Evolutionary conservation across 192 early-diverging fungal species (phyloP), one percentile per base, ranked within the genome.

Genomic region (Gaertneriomyces semiglobifer): DNA sequence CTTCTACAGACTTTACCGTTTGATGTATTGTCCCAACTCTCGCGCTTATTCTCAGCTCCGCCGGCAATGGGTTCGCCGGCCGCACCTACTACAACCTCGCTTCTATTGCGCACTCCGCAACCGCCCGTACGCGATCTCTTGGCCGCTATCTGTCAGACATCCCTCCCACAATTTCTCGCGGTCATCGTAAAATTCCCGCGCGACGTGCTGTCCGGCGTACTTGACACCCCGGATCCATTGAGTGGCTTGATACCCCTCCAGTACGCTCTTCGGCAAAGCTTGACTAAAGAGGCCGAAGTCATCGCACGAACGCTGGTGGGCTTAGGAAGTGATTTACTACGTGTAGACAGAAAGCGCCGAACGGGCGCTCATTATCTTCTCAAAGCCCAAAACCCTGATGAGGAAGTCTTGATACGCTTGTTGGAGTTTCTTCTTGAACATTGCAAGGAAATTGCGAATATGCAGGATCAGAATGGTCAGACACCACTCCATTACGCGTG

Each of bases 181-280:
- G 25, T 33, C 25, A 33, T 33, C 25, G 25, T 33, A 33, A 33
- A 33, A 2, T 33, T 33, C 25, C 25, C 25, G 25, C 25, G 25
- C 25, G 25, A 65, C 69, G 72, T 61, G 71, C 74, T n/a, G 58
- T 88, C 0, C 80, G 83, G 40, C 74, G 47, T 88, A 53, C 12
- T 74, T 51, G 18, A 63, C 68, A 12, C 68, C 69, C 3, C 78
- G 46, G 86, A 88, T 48, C 62, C 74, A 18, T 78, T 78, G 41
- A 88, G 74, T 9, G 86, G 86, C 0, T 39, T 88, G n/a, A 87
- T 82, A 14, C 79, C 79, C 9, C 48, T 88, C 0, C 86, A 88
- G 50, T 81, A 85, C 62, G 85, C 86, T 0, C 73, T 83, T 56
- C 69, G 84, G 5, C 70, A 77, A 8, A 71, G 81, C 16, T 86